Evolutionary conservation across 371 early-diverging fungal species (phyloP).

Genomic region (Phascolomyces articulosus): DNA sequence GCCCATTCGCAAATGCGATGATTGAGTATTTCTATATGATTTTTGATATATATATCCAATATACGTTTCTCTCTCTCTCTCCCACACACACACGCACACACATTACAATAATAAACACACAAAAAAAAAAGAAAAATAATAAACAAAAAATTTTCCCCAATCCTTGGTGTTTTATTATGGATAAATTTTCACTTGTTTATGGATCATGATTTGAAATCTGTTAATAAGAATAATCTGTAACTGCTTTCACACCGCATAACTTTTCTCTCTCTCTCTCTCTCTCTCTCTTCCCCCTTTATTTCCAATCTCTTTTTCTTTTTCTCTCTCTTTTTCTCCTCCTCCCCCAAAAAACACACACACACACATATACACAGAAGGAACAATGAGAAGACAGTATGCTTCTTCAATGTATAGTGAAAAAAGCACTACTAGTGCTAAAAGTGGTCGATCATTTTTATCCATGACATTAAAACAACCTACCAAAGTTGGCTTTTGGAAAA

Average conservation of each 20-base stretch:
- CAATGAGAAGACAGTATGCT: conserved; percentile 37
- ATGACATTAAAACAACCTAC: conserved; percentile 18
- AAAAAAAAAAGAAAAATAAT: too few species aligned
- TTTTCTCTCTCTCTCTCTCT: conserved; percentile 1
- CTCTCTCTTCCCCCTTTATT: conserved; percentile 1
- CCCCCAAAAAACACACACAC: not conserved
- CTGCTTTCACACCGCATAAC: too few species aligned
- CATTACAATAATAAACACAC: too few species aligned
- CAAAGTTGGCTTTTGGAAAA: conserved; percentile 30
- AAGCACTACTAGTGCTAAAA: conserved; percentile 46
- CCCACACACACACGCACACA: too few species aligned
- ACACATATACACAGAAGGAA: not conserved
- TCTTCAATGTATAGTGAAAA: conserved; percentile 48
- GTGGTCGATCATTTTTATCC: conserved; percentile 43
- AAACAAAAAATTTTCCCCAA: conserved; percentile 7
- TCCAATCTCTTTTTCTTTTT: too few species aligned
- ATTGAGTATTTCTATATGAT: too few species aligned
- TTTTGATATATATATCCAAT: too few species aligned
- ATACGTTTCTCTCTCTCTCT: too few species aligned
- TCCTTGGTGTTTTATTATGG: conserved; percentile 15
- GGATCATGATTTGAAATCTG: not conserved
- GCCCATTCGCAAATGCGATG: not conserved
- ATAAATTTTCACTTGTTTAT: conserved; percentile 13
- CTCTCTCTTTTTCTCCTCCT: too few species aligned
- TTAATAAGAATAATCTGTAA: too few species aligned